These are phyloP conservation scores for Trypethelium eluteriae DNA, from an alignment of 495 filamentous ascomycete genomes.

Conservation along the genomic window DNA sequence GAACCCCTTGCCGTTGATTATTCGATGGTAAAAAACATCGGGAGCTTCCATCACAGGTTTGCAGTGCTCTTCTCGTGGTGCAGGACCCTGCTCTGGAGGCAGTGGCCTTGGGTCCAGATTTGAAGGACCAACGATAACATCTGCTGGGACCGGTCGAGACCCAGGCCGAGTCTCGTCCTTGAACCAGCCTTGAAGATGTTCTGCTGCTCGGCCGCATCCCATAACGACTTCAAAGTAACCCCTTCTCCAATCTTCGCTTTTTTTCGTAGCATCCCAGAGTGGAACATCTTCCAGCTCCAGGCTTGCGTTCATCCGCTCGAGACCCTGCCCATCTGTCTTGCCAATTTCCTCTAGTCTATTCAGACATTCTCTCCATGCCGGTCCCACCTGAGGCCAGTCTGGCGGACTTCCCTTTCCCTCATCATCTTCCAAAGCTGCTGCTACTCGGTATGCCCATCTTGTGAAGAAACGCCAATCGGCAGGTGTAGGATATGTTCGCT, in stretches of 20 bases:
- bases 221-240: conserved; percentile 77
- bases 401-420: conserved; percentile 44
- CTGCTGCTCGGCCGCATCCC: conserved; percentile 64
- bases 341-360: conserved; percentile 43
- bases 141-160: conserved; percentile 46
- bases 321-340: conserved; percentile 54
- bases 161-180: conserved; percentile 53
- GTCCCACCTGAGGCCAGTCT: conserved; percentile 58
- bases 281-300: conserved; percentile 24
- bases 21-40: conserved; percentile 65
- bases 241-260: conserved; percentile 70
- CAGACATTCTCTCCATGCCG: conserved; percentile 48
- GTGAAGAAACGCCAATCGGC: conserved; percentile 31
- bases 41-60: conserved; percentile 55
- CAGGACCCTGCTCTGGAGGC: conserved; percentile 47
- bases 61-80: conserved; percentile 66
- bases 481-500: conserved; percentile 42
- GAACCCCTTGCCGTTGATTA: conserved; percentile 70
- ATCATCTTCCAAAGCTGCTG: conserved; percentile 24
- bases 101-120: conserved; percentile 73
- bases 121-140: conserved; percentile 68
- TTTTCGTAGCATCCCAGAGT: conserved; percentile 54
- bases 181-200: conserved; percentile 72
- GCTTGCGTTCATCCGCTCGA: conserved; percentile 53
- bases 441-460: conserved; percentile 36